phyloP scores from a whole-genome alignment of 495 filamentous ascomycete genomes.

The Neurospora intermedia region DNA sequence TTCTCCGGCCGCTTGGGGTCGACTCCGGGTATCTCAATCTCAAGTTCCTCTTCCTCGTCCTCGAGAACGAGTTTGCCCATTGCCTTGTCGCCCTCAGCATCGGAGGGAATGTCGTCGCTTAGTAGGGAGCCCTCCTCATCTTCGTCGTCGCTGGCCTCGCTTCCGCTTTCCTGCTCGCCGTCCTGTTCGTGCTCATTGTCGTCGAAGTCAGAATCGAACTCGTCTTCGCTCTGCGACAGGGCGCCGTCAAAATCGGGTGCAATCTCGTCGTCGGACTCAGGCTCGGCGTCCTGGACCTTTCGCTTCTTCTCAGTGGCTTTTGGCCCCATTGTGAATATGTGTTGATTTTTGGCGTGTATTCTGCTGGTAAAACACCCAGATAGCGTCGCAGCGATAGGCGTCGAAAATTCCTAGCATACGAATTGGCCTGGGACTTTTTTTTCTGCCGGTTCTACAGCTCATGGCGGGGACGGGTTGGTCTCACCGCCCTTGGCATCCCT shows the following conservation, averaged over 20 bases:
- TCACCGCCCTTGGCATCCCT: slow-evolving; percentile 14
- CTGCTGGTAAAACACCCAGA: not conserved
- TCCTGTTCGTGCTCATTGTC: slow-evolving; percentile 15
- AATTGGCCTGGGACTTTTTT: slow-evolving; percentile 16
- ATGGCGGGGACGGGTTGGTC: slow-evolving; percentile 9
- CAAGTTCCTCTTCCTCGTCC: slow-evolving; percentile 8
- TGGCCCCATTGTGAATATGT: slow-evolving; percentile 26
- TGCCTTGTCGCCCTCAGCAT: slow-evolving; percentile 34
- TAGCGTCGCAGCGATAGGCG: not conserved
- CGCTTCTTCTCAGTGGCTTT: slow-evolving; percentile 33
- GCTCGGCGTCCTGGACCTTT: slow-evolving; percentile 27
- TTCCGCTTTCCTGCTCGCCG: slow-evolving; percentile 3
- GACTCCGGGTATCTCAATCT: slow-evolving; percentile 24
- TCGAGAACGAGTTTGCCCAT: slow-evolving; percentile 20
- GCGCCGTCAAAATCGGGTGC: slow-evolving; percentile 23
- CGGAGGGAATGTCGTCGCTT: slow-evolving; percentile 49
- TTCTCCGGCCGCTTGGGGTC: slow-evolving; percentile 19
- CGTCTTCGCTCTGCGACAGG: slow-evolving; percentile 24
- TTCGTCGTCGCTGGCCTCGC: slow-evolving; percentile 24
- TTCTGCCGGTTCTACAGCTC: slow-evolving; percentile 18
- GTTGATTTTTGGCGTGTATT: slow-evolving; percentile 11
- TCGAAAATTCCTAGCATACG: slow-evolving; percentile 10
- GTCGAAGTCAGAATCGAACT: slow-evolving; percentile 14
- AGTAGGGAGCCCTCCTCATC: slow-evolving; percentile 42
- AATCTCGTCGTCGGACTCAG: slow-evolving; percentile 24